Conservation (phyloP, 306 rosid genomes). For the Quercus cerris region DNA sequence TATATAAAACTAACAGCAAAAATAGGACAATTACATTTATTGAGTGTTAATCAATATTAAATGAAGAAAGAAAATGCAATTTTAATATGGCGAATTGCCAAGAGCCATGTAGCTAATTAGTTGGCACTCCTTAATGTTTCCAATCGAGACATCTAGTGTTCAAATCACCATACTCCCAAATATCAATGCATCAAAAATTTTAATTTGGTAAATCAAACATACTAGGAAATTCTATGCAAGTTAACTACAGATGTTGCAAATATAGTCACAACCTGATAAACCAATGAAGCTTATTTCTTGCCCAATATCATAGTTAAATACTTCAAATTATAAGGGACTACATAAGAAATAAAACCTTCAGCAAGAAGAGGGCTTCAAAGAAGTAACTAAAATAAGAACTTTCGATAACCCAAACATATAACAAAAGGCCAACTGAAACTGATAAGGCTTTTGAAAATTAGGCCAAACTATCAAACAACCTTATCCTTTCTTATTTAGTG, state of each 20-base stretch:
- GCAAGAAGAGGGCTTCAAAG: not conserved
- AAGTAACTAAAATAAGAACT: no score
- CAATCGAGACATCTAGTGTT: no score
- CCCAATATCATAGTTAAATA: not conserved
- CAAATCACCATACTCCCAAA: no score
- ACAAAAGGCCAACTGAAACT: not conserved
- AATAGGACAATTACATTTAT: not conserved
- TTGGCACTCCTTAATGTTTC: no score
- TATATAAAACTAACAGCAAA: slow-evolving; percentile 4
- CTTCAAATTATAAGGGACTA: not conserved
- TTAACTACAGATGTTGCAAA: not conserved
- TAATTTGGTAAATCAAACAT: not conserved
- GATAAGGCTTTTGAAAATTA: not conserved
- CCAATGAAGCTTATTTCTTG: not conserved
- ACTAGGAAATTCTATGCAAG: not conserved
- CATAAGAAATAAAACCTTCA: not conserved
- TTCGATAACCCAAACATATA: not conserved
- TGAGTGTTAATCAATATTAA: not conserved
- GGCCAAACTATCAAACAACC: not conserved
- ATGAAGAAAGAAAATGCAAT: not conserved
- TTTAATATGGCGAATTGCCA: no score
- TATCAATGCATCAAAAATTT: no score
- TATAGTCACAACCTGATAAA: not conserved
- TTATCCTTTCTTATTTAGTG: not conserved
- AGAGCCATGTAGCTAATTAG: no score